phyloP scores from a whole-genome alignment of 1,284 basidiomycete species.

The Pseudozyma hubeiensis region DNA sequence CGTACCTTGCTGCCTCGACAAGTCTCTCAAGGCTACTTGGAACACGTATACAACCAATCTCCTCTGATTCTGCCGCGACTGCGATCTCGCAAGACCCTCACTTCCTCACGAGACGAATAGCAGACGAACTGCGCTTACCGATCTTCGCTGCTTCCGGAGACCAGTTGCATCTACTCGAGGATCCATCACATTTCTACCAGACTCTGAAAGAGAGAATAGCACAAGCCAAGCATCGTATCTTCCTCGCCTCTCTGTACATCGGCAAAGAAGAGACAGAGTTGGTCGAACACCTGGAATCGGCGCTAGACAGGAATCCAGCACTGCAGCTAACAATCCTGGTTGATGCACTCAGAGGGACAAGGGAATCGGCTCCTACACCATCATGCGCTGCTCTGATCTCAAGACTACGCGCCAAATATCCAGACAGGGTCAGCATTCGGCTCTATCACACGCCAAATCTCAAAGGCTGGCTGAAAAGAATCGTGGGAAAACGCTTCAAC shows the following conservation, averaged over 20 bases:
- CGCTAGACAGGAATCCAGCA: conserved; percentile 71
- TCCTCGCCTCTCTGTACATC: conserved; percentile 61
- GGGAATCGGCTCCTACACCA: conserved; percentile 74
- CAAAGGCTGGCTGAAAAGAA: conserved; percentile 76
- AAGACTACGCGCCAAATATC: conserved; percentile 71
- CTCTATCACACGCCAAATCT: conserved; percentile 86
- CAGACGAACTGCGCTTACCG: conserved; percentile 27
- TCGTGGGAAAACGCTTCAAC: conserved; percentile 91
- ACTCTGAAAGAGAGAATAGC: conserved; percentile 38
- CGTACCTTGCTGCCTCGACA: too few relatives aligned
- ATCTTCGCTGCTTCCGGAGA: conserved; percentile 39
- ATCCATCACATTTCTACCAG: conserved; percentile 47
- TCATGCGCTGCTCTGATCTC: conserved; percentile 70
- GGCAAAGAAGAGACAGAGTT: conserved; percentile 62
- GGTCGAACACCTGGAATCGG: conserved; percentile 33
- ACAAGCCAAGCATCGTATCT: conserved; percentile 51
- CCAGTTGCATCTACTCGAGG: conserved; percentile 39
- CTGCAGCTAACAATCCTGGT: conserved; percentile 82
- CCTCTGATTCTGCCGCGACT: neutral
- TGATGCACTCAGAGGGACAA: conserved; percentile 91
- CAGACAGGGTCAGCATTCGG: conserved; percentile 78
- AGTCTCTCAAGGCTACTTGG: too few relatives aligned
- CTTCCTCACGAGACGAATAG: conserved; percentile 24
- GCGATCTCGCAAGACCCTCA: conserved; percentile 10
- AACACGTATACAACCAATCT: too few relatives aligned